Evolutionary conservation across 1,284 basidiomycete genomes (phyloP).

Genomic region (Lentinula novae-zelandiae): DNA sequence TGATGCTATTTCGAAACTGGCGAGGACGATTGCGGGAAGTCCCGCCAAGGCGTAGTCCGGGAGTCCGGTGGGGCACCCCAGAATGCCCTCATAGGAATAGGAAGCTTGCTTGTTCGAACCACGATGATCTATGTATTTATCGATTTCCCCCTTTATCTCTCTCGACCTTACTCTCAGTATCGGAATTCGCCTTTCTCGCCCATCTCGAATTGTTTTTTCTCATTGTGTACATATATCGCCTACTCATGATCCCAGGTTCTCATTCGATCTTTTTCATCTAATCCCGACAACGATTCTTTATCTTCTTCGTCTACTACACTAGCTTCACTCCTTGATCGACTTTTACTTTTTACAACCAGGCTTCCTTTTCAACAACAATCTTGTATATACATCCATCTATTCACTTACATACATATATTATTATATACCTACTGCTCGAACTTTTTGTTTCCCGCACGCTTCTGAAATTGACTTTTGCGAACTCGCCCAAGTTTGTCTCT

Average conservation of each 20-base stretch:
- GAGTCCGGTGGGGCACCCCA: neutral
- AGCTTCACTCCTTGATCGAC: neutral
- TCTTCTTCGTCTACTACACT: neutral
- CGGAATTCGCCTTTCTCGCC: neutral
- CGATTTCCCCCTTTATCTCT: neutral
- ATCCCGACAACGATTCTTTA: neutral
- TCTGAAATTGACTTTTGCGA: no score
- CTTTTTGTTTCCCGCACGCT: no score
- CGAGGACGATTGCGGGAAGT: conserved; percentile 45
- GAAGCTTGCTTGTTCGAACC: neutral
- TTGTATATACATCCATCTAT: neutral
- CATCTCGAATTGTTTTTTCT: neutral
- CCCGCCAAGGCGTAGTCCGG: neutral
- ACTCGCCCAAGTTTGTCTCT: no score
- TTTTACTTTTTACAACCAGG: neutral
- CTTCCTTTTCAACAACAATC: neutral
- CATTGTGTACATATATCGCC: neutral
- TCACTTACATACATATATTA: neutral
- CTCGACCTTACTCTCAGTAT: neutral
- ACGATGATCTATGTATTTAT: neutral
- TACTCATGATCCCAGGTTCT: neutral
- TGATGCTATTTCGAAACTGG: conserved; percentile 61
- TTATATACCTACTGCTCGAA: neutral
- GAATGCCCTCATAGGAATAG: neutral
- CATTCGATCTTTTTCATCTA: neutral